Evolutionary conservation across 768 basidiomycete species (phyloP).

Genomic region (Suillus lakei): DNA sequence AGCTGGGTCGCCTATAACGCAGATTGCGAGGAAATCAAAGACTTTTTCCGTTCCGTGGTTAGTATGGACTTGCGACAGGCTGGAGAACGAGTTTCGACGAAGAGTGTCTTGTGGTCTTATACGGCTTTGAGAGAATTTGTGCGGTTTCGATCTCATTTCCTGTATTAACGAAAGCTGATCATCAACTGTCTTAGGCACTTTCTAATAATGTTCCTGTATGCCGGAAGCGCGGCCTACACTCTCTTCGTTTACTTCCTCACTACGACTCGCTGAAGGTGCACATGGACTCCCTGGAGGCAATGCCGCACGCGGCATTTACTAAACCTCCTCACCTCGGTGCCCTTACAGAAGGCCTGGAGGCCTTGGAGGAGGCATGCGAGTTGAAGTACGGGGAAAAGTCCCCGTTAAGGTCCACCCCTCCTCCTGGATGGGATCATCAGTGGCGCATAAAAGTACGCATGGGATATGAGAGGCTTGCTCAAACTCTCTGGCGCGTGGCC

Average conservation of each 20-base stretch:
- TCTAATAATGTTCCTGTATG: constrained; percentile 74
- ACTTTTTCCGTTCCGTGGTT: constrained; percentile 71
- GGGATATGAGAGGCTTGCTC: constrained; percentile 67
- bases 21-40: constrained; percentile 71
- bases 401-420: constrained; percentile 33
- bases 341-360: constrained; percentile 59
- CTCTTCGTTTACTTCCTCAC: constrained; percentile 64
- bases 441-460: constrained; percentile 64
- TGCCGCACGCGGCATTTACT: constrained; percentile 58
- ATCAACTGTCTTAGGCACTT: constrained; percentile 52
- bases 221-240: constrained; percentile 66
- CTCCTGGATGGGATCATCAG: constrained; percentile 54
- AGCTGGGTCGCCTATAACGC: constrained; percentile 73
- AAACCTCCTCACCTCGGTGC: constrained; percentile 72
- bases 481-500: constrained; percentile 73
- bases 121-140: constrained; percentile 79
- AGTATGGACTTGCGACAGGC: constrained; percentile 81
- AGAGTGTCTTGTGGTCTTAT: constrained; percentile 81
- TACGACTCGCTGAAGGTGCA: constrained; percentile 64
- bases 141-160: constrained; percentile 32
- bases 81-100: constrained; percentile 78
- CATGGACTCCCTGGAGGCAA: constrained; percentile 62
- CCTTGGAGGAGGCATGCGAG: constrained; percentile 69
- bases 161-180: not conserved
- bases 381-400: constrained; percentile 52